A percentile compares a stretch with the other conserved stretches of the same genome.
Evolutionary conservation across 2,329 filamentous ascomycete genomes (phyloP).

Genomic region (Fusarium concolor): DNA sequence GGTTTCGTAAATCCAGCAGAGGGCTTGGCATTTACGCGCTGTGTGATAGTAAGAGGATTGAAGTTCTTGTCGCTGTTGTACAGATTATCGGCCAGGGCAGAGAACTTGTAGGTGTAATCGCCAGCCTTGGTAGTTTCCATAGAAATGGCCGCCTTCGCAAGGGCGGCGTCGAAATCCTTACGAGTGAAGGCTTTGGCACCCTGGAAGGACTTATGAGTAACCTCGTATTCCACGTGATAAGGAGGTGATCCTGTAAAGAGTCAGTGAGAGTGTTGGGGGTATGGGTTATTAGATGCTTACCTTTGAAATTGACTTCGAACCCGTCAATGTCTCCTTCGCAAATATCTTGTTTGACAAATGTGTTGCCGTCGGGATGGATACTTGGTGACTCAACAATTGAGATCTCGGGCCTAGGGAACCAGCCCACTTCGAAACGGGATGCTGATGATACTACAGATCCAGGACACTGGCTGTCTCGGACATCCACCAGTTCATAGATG

Average conservation of each 20-base stretch:
- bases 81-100: constrained; percentile 82
- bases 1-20: constrained; percentile 84
- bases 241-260: constrained; percentile 74
- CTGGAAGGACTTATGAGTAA: constrained; percentile 76
- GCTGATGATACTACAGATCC: constrained; percentile 81
- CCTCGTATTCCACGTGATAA: constrained; percentile 84
- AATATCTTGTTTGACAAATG: constrained; percentile 80
- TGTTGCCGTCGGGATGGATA: constrained; percentile 62
- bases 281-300: constrained; percentile 58
- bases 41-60: constrained; percentile 76
- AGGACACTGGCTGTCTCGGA: constrained; percentile 83
- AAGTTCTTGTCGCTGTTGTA: constrained; percentile 81
- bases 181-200: constrained; percentile 73
- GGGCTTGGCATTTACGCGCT: constrained; percentile 86
- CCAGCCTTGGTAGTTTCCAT: constrained; percentile 90
- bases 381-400: constrained; percentile 73
- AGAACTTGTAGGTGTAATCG: constrained; percentile 87
- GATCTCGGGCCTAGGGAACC: constrained; percentile 84
- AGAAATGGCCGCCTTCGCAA: constrained; percentile 80
- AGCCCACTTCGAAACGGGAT: constrained; percentile 81
- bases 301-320: constrained; percentile 83
- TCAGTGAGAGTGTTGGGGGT: constrained; percentile 46
- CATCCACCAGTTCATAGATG: constrained; percentile 81
- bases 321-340: constrained; percentile 96
- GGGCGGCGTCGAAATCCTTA: constrained; percentile 80